These are phyloP conservation scores for Tagetes erecta DNA, from an alignment of 129 eudicot species.

Conservation along the genomic window DNA sequence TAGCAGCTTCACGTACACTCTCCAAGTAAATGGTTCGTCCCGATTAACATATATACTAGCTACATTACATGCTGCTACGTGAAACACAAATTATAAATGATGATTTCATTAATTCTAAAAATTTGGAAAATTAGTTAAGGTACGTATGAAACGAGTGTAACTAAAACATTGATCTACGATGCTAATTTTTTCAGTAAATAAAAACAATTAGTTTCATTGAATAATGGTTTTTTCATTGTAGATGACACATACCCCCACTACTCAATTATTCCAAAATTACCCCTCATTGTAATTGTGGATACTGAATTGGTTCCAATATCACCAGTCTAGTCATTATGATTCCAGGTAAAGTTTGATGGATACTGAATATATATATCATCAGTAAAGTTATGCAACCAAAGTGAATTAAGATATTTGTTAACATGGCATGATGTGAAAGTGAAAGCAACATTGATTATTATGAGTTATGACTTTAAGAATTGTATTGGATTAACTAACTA, in stretches of 20 bases:
- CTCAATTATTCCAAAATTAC: neutral
- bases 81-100: too few relatives aligned
- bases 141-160: too few relatives aligned
- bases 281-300: constrained; percentile 15
- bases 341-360: too few relatives aligned
- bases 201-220: neutral
- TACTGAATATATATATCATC: too few relatives aligned
- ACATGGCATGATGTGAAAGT: neutral
- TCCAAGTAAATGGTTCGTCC: too few relatives aligned
- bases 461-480: neutral
- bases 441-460: constrained; percentile 10
- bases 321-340: neutral
- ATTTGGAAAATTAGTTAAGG: too few relatives aligned
- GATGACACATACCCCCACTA: constrained; percentile 27
- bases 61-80: too few relatives aligned
- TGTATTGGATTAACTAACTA: neutral
- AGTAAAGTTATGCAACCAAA: neutral
- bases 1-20: too few relatives aligned
- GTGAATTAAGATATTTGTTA: neutral
- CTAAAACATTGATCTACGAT: too few relatives aligned
- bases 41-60: too few relatives aligned
- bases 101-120: too few relatives aligned
- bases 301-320: constrained; percentile 12
- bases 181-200: too few relatives aligned
- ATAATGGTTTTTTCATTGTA: neutral